Evolutionary conservation across 208 protist genomes (phyloP).

Genomic region (Leishmania arabica): DNA sequence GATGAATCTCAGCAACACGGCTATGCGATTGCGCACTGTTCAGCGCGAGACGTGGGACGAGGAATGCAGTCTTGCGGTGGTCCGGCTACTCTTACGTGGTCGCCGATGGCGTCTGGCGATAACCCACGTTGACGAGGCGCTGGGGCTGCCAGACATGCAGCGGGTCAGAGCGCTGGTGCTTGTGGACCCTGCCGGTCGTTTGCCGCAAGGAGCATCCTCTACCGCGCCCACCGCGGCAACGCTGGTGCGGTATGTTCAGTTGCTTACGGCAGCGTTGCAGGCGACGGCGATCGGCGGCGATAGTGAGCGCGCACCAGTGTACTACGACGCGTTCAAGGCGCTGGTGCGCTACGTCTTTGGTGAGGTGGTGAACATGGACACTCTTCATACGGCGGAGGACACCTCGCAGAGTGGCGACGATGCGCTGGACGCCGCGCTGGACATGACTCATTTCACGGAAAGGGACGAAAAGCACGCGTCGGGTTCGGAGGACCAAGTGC

Average conservation of each 20-base stretch:
- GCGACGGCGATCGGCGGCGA: conserved; percentile 72
- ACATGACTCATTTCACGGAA: neutral
- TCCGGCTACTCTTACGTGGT: conserved; percentile 55
- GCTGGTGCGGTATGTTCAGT: conserved; percentile 11
- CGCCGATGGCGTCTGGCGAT: conserved; percentile 68
- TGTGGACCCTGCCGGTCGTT: conserved; percentile 4
- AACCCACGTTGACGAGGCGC: conserved; percentile 43
- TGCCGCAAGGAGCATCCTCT: neutral
- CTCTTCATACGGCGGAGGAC: neutral
- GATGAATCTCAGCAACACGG: conserved; percentile 75
- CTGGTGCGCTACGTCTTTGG: conserved; percentile 11
- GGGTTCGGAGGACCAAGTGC: neutral
- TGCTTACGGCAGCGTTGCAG: conserved; percentile 63
- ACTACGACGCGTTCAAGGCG: conserved; percentile 65
- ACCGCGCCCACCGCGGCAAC: neutral
- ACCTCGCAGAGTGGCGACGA: neutral
- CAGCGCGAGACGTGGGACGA: conserved; percentile 46
- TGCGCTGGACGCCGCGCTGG: conserved; percentile 5
- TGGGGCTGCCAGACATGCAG: conserved; percentile 31
- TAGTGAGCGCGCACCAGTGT: conserved; percentile 37
- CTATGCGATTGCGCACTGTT: conserved; percentile 44
- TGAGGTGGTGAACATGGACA: neutral
- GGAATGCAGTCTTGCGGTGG: conserved; percentile 39
- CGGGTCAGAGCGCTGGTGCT: conserved; percentile 10
- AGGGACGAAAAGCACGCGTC: neutral